A percentile compares a stretch with the other conserved stretches of the same genome.
Evolutionary conservation across 805 yeast species (phyloP).

Genomic region (Yamadazyma sp.): DNA sequence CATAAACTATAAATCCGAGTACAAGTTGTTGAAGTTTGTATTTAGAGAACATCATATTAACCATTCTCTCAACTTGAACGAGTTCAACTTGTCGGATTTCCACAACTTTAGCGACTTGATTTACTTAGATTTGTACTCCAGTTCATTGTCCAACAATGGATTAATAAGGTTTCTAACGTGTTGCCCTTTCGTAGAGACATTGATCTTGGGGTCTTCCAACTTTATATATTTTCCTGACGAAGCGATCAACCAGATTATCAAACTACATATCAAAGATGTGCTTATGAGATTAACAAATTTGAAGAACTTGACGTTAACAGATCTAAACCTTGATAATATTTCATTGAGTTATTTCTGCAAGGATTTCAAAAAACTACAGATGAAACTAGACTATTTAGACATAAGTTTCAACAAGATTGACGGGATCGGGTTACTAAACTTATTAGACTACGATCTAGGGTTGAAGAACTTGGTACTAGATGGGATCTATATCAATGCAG

Average conservation of each 20-base stretch:
- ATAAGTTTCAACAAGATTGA: conserved; percentile 38
- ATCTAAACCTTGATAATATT: conserved; percentile 36
- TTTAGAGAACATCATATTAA: conserved; percentile 30
- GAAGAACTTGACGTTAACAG: conserved; percentile 27
- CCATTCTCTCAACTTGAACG: conserved; percentile 25
- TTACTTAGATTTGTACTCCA: conserved; percentile 38
- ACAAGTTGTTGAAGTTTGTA: conserved; percentile 24
- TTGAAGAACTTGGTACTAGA: conserved; percentile 28
- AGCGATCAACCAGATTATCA: conserved; percentile 14
- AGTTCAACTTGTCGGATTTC: conserved; percentile 25
- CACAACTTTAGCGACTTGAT: conserved; percentile 23
- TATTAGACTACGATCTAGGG: conserved; percentile 20
- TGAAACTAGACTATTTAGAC: conserved; percentile 27
- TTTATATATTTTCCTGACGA: conserved; percentile 29
- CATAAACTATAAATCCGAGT: conserved; percentile 28
- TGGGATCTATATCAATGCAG: conserved; percentile 33
- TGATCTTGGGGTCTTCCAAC: conserved; percentile 31
- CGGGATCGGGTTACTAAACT: conserved; percentile 39
- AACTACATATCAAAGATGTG: conserved; percentile 20
- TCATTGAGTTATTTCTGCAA: conserved; percentile 29
- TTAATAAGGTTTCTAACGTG: conserved; percentile 37
- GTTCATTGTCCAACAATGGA: conserved; percentile 41
- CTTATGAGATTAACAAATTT: conserved; percentile 21
- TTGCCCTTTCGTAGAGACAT: conserved; percentile 30
- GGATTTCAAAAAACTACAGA: conserved; percentile 21